These are phyloP conservation scores for Geotrichum aggregatum DNA, from an alignment of 1,139 yeast genomes.

Conservation along the genomic window DNA sequence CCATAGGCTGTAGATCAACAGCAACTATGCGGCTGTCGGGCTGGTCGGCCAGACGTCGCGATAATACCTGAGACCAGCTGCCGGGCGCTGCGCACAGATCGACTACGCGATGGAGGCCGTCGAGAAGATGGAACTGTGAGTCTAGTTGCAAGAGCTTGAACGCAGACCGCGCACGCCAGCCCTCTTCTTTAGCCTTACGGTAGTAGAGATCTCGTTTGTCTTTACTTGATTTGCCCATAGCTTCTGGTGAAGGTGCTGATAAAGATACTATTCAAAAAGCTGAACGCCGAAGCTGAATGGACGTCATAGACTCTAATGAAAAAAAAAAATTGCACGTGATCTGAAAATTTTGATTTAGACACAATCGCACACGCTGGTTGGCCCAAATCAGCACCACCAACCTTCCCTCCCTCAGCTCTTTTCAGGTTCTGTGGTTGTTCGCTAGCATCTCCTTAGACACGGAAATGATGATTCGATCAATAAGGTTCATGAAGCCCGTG, in stretches of 20 bases:
- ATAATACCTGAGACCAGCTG: constrained; percentile 96
- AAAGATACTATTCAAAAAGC: too few relatives aligned
- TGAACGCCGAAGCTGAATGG: too few relatives aligned
- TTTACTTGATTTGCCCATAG: constrained; percentile 92
- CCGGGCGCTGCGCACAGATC: constrained; percentile 99
- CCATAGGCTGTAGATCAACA: constrained; percentile 95
- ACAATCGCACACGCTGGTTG: not conserved
- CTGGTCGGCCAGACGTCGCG: constrained; percentile 45
- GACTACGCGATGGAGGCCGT: constrained; percentile 74
- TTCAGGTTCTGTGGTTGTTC: not conserved
- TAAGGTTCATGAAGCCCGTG: not conserved
- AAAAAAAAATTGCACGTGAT: not conserved
- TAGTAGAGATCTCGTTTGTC: constrained; percentile 88
- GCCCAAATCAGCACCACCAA: constrained; percentile 1
- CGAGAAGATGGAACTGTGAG: constrained; percentile 79
- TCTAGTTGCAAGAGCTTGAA: constrained; percentile 84
- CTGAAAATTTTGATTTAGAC: not conserved
- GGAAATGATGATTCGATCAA: constrained; percentile 1
- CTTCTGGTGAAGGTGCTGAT: too few relatives aligned
- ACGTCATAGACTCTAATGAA: too few relatives aligned
- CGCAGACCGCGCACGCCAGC: constrained; percentile 96
- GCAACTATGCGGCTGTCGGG: constrained; percentile 69
- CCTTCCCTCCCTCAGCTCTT: not conserved
- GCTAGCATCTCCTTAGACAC: not conserved
- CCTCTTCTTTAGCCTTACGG: constrained; percentile 92